Base-by-base conservation (phyloP, 2,329 filamentous ascomycete species). In the Lomentospora prolificans region DNA sequence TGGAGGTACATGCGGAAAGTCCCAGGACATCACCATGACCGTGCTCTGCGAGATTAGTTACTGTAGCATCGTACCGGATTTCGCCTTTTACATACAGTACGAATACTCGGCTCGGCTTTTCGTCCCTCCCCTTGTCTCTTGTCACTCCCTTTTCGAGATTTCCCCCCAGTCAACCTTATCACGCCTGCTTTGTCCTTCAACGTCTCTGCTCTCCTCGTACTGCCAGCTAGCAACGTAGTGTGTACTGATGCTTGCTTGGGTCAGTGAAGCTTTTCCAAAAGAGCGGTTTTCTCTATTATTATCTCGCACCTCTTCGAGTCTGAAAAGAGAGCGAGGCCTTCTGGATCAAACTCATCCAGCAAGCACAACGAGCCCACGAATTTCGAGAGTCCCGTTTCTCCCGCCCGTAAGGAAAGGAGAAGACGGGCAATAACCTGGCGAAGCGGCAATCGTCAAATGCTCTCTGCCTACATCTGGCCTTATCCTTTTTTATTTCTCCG, bases 21-120 rank as follows among this genome's bases (percentile, higher is more conserved):
- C 30, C 30, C 30, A 12, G 30, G 30, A 33, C 30, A 6, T 33
- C 30, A 6, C 19, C 31, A 31, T 41, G 28, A 22, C 51, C 31
- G 28, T 56, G 48, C 55, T 28, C 31, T 25, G 39, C 31, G 53
- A 55, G 22, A 48, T 48, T 48, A 48, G 8, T 25, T 12, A 48
- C 44, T 48, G 44, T 48, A 48, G 44, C 10, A 48, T 27, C 7
- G 44, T 48, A 48, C 44, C 44, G 14, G 22, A 48, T 48, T 48
- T 5, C 24, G 17, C 22, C 44, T 22, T 22, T 10, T 22, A n/a
- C 22, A 10, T 22, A 48, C 44, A 48, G 44, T 48, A 25, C 22
- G 44, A 48, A 48, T 22, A 22, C 17, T 12, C 22, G 3, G 12
- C 7, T 10, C 41, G 6, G 6, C 22, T 12, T 48, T 14, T 27